Evolutionary conservation across 768 basidiomycete genomes (phyloP).

Genomic region (Mycena galopus): DNA sequence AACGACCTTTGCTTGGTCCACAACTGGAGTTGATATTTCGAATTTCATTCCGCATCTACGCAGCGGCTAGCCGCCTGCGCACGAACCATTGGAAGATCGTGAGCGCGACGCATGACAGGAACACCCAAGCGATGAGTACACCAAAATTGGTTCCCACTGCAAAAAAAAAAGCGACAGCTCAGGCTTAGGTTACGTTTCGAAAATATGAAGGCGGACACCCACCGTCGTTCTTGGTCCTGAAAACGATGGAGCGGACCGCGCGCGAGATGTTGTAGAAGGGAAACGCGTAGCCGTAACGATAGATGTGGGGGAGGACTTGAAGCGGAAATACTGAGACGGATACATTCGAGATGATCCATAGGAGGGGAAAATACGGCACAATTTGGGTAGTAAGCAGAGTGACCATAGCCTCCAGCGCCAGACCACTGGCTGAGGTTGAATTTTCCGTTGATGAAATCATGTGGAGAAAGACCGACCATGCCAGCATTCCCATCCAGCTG

Average conservation of each 20-base stretch:
- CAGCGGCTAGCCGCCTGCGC: too few species aligned
- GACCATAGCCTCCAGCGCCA: constrained; percentile 49
- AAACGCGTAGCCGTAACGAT: constrained; percentile 65
- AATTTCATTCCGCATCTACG: too few species aligned
- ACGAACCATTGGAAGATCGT: constrained; percentile 40
- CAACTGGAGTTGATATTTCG: too few species aligned
- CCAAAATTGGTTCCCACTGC: constrained; percentile 68
- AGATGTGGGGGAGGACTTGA: constrained; percentile 60
- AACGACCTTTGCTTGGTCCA: too few species aligned
- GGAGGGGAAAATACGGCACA: constrained; percentile 49
- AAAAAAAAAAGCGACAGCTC: background rate
- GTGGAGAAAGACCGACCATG: constrained; percentile 29
- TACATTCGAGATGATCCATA: constrained; percentile 43
- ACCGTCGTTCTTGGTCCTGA: constrained; percentile 65
- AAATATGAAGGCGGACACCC: constrained; percentile 33
- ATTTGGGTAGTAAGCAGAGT: constrained; percentile 49
- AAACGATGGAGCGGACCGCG: constrained; percentile 64
- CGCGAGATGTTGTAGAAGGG: constrained; percentile 70
- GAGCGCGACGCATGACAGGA: constrained; percentile 39
- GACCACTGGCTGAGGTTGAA: constrained; percentile 31
- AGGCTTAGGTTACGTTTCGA: background rate
- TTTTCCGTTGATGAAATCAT: background rate
- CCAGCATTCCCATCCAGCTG: constrained; percentile 48
- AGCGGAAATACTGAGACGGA: constrained; percentile 50
- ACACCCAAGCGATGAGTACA: constrained; percentile 52